Evolutionary conservation across 495 filamentous ascomycete genomes (phyloP), one percentile per base, ranked within the genome.

Genomic region (Barbatosphaeria neglecta): DNA sequence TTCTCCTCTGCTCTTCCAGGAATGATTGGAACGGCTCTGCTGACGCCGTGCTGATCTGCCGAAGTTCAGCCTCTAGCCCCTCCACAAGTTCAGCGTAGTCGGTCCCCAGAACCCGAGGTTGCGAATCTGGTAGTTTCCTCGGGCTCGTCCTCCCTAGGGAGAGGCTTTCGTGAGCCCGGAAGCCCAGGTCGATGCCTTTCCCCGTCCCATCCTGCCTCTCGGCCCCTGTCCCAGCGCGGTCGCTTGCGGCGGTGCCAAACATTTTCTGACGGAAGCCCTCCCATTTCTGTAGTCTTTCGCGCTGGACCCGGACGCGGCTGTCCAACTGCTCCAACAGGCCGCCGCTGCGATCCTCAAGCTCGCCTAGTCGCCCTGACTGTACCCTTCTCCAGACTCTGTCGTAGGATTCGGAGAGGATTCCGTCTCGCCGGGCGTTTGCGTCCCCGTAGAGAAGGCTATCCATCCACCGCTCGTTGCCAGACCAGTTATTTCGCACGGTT

Each of bases 401-500:
- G 48, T 89, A 90, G 0, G 75, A 66, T 13, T 69, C 66, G 19
- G 77, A 73, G 6, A 93, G 61, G 25, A 90, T 69, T 3, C 72
- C 69, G 51, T 89, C 83, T 17, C 70, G 75, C 44, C 61, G 66
- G 19, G 68, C 62, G n/a, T 65, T 63, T 22, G 64, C 69, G 33
- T 86, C 84, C 0, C 83, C 85, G 39, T 80, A 69, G 0, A 88
- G 61, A 18, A 93, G 54, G 15, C 71, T 61, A 31, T 85, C 75
- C 52, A 82, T 68, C 80, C 84, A 86, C 43, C 80, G 70, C 41
- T 77, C 69, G 50, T 80, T 73, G 1, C 87, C 87, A 6, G 82
- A 65, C 87, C 87, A 94, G 49, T 87, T 85, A 18, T 76, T 76
- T 49, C 72, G 71, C 23, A 88, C 58, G 15, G 75, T 67, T 22